A percentile compares a stretch with the other conserved stretches of the same genome.
These are phyloP conservation scores for Hortaea werneckii DNA, from an alignment of 2,329 filamentous ascomycete species.

Conservation along the genomic window DNA sequence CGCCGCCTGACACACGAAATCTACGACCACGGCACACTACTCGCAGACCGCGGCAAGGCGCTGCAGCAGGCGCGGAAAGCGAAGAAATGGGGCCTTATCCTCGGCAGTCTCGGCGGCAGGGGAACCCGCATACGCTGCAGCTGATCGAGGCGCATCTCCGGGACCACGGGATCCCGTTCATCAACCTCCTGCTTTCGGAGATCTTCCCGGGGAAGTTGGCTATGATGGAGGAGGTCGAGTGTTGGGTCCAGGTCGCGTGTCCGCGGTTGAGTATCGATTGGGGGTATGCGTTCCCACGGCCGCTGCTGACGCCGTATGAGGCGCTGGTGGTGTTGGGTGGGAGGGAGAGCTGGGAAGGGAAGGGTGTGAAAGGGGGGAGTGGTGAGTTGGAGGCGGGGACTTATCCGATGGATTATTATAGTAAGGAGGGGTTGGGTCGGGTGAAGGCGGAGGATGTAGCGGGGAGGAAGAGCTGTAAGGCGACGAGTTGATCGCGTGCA, in stretches of 20 bases:
- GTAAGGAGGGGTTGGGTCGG: constrained; percentile 77
- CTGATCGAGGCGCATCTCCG: constrained; percentile 72
- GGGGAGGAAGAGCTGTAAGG: neutral
- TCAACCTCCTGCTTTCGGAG: constrained; percentile 82
- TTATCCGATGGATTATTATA: constrained; percentile 99
- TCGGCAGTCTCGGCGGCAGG: constrained; percentile 90
- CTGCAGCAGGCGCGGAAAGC: constrained; percentile 67
- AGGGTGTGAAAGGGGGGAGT: constrained; percentile 7
- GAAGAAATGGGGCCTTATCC: constrained; percentile 86
- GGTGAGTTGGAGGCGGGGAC: constrained; percentile 20
- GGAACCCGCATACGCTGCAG: constrained; percentile 84
- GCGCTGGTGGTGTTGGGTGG: constrained; percentile 80
- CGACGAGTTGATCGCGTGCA: no score
- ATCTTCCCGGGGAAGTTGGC: constrained; percentile 94
- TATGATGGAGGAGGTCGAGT: constrained; percentile 86
- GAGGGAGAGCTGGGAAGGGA: constrained; percentile 54
- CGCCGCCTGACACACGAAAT: constrained; percentile 81
- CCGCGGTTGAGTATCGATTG: constrained; percentile 96
- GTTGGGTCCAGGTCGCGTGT: constrained; percentile 97
- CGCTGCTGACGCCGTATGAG: constrained; percentile 87
- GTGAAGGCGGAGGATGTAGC: constrained; percentile 41
- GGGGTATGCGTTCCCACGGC: constrained; percentile 89
- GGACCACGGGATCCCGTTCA: constrained; percentile 62
- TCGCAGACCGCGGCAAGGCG: constrained; percentile 65
- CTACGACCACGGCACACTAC: constrained; percentile 88